A percentile compares a stretch with the other conserved stretches of the same genome.
Evolutionary conservation across 352 stramenopile species (phyloP).

Genomic region (Pythium sp.): DNA sequence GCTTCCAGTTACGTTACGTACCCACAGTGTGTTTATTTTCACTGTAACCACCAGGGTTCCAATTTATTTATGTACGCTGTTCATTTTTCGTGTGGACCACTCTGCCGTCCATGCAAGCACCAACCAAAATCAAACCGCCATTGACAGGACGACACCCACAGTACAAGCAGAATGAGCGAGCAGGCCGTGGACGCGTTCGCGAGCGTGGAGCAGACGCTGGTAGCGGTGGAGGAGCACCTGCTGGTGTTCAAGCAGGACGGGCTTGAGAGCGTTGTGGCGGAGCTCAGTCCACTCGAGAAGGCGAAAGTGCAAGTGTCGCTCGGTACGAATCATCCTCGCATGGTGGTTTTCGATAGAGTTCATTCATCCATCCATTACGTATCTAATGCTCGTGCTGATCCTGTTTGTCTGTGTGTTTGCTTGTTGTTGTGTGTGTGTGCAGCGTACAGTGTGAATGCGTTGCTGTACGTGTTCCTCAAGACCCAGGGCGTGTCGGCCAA

Average conservation of each 20-base stretch:
- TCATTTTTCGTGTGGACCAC: conserved; percentile 8
- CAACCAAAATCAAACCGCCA: conserved; percentile 7
- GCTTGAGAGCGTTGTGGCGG: conserved; percentile 55
- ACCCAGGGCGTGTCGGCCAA: conserved; percentile 84
- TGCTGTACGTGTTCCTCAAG: conserved; percentile 88
- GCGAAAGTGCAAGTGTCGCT: conserved; percentile 84
- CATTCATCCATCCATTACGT: not conserved
- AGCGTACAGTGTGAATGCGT: conserved; percentile 86
- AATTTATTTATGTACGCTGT: not conserved
- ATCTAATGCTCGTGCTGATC: not conserved
- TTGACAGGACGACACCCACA: not conserved
- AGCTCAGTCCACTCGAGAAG: conserved; percentile 66
- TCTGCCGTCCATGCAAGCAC: conserved; percentile 3
- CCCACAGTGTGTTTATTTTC: not conserved
- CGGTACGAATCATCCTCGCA: conserved; percentile 28
- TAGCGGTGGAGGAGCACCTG: conserved; percentile 71
- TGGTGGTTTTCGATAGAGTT: not conserved
- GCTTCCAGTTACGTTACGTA: not conserved
- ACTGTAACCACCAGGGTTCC: not conserved
- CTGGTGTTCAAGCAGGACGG: conserved; percentile 50
- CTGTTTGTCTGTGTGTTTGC: not conserved
- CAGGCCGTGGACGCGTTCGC: conserved; percentile 59
- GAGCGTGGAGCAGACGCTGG: conserved; percentile 78
- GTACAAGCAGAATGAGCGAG: conserved; percentile 41
- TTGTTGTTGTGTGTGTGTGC: not conserved